Base-by-base conservation (phyloP, 2,329 filamentous ascomycete genomes). In the Coleophoma eucalyptorum region DNA sequence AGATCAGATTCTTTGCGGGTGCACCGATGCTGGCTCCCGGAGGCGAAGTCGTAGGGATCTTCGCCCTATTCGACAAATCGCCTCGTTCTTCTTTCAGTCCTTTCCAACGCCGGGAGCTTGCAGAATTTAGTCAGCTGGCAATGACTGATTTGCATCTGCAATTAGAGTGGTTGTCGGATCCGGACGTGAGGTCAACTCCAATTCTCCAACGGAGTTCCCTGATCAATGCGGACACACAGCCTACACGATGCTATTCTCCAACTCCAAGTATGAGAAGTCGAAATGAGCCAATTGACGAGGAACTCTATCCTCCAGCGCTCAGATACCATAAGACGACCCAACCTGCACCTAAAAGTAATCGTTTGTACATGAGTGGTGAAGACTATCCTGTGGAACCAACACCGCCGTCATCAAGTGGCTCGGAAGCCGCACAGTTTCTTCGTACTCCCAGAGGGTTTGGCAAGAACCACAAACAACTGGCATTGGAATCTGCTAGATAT, bases 1-100 rank as follows among this genome's bases (percentile, higher is more conserved):
- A 61, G 5, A 65, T 69, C 40, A 60, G 65, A 4, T 71, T 70
- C 49, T 69, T 68, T 40, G 67, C 65, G n/a, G 68, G 63, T 11
- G 65, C 65, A 20, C 68, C 67, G 7, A 55, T 71, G 34, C 50
- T 68, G 13, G 61, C 62, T 31, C 44, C 56, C 18, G 60, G 61
- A 45, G 63, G 63, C 45, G 55, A 59, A 31, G 53, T 56, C 13
- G 54, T 68, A 32, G 67, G 63, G 4, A 64, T 67, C 5, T 61
- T 69, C 44, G 57, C 63, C 7, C 54, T 69, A 7, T 66, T 63
- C 44, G 55, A 59, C 45, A 58, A 54, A 6, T 35, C 58, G 15
- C 65, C 65, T 11, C 54, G 63, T 38, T 16, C 32, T 2, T 51
- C 33, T 3, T 69, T 69, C 38, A 55, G 54, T n/a, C 54, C 56